Percentiles rank a stretch among this genome's conserved stretches.
phyloP scores from a whole-genome alignment of 306 rosid species.

The Cicer chorassanicum region DNA sequence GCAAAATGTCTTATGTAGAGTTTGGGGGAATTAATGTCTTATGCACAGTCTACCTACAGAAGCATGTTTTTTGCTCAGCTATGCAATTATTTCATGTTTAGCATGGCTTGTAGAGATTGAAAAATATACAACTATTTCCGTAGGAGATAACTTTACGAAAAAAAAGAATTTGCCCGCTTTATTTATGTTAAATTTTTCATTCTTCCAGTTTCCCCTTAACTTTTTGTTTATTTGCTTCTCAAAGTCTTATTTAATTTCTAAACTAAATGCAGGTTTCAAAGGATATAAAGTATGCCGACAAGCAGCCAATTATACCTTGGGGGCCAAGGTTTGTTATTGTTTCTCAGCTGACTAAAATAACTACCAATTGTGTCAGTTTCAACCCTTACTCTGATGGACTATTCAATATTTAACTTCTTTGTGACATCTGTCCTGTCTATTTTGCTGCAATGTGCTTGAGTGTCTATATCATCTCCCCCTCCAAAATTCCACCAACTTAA shows the following conservation, averaged over 20 bases:
- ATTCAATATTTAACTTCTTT: conserved; percentile 27
- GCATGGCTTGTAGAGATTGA: conserved; percentile 33
- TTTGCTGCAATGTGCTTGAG: conserved; percentile 16
- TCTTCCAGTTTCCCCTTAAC: conserved; percentile 24
- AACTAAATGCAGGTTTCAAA: conserved; percentile 78
- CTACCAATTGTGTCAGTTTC: no score
- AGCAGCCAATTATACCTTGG: conserved; percentile 96
- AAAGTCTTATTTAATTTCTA: conserved; percentile 30
- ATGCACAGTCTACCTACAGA: conserved; percentile 1
- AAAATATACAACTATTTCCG: conserved; percentile 13
- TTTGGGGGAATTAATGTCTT: conserved; percentile 20
- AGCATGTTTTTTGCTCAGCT: conserved; percentile 37
- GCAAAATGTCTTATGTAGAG: conserved; percentile 18
- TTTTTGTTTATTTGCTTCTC: conserved; percentile 18
- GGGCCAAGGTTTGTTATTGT: conserved; percentile 84
- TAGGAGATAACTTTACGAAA: conserved; percentile 4
- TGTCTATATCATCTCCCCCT: not conserved
- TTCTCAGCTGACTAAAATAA: conserved; percentile 30
- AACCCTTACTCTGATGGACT: conserved; percentile 9
- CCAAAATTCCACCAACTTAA: not conserved
- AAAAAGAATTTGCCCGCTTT: conserved; percentile 2
- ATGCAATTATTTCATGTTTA: not conserved
- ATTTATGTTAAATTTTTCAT: conserved; percentile 12
- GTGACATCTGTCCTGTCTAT: conserved; percentile 11
- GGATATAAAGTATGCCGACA: conserved; percentile 96